A percentile compares a stretch with the other conserved stretches of the same genome.
Evolutionary conservation across 2,329 filamentous ascomycete genomes (phyloP).

Genomic region (Xylaria sp.): DNA sequence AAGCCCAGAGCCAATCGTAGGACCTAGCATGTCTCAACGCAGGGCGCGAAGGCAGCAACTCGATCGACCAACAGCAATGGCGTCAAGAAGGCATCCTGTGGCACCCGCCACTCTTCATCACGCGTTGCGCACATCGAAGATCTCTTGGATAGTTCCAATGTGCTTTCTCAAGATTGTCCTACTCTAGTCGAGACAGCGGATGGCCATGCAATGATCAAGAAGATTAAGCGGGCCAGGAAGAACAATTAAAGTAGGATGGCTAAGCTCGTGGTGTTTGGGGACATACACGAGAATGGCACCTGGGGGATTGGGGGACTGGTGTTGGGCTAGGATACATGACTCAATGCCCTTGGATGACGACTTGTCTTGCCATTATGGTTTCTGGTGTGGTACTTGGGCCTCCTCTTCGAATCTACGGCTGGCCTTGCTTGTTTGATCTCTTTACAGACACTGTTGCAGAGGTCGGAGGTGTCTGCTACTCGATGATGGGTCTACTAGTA

Average conservation of each 20-base stretch:
- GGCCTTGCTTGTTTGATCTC: neutral
- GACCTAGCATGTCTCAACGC: neutral
- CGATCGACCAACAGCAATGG: neutral
- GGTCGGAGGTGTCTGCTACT: neutral
- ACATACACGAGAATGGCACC: neutral
- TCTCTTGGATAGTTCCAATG: neutral
- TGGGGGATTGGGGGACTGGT: neutral
- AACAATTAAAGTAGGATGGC: neutral
- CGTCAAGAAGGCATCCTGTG: neutral
- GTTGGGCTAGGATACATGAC: neutral
- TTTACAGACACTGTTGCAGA: constrained; percentile 9
- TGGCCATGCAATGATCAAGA: constrained; percentile 23
- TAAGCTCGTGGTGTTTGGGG: neutral
- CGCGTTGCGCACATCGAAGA: neutral
- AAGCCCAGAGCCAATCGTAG: constrained; percentile 3
- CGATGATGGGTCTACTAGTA: constrained; percentile 15
- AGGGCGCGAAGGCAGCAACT: neutral
- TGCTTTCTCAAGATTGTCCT: constrained; percentile 6
- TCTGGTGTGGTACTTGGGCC: neutral
- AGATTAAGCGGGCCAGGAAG: neutral
- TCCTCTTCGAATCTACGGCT: neutral
- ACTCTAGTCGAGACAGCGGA: constrained; percentile 16
- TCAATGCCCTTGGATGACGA: neutral
- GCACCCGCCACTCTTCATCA: neutral
- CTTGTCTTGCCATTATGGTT: neutral